Evolutionary conservation across 768 basidiomycete genomes (phyloP).

Genomic region (Kwoniella mangroviensis): DNA sequence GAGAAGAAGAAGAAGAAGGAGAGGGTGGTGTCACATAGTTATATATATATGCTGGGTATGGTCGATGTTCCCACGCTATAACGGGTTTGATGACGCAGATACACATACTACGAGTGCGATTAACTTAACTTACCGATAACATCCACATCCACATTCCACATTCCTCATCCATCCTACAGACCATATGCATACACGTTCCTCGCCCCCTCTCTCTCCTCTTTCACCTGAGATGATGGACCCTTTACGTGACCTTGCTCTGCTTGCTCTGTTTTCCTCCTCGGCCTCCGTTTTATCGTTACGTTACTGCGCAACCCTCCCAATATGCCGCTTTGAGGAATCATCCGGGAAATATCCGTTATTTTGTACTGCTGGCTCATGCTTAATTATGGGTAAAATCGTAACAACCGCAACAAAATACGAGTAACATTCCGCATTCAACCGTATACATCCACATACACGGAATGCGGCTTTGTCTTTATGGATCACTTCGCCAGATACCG

Average conservation of each 20-base stretch:
- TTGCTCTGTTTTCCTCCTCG: not conserved
- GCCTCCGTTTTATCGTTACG: not conserved
- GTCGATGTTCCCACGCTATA: not conserved
- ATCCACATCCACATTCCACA: not conserved
- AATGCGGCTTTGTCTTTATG: not conserved
- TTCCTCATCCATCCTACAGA: not conserved
- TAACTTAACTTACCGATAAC: too few relatives aligned
- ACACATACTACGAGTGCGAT: too few relatives aligned
- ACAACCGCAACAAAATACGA: too few relatives aligned
- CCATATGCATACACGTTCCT: not conserved
- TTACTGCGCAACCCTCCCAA: not conserved
- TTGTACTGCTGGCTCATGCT: too few relatives aligned
- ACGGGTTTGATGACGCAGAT: not conserved
- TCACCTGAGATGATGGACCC: not conserved
- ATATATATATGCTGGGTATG: not conserved
- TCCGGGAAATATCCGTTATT: not conserved
- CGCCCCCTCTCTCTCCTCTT: not conserved
- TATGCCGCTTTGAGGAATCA: not conserved
- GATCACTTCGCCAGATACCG: not conserved
- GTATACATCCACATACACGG: constrained; percentile 9
- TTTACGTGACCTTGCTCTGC: not conserved
- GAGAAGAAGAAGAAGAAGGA: not conserved
- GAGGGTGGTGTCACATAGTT: not conserved
- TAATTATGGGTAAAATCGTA: too few relatives aligned
- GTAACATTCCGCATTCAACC: constrained; percentile 6